These are phyloP conservation scores for Fraxinus floribunda DNA, from an alignment of 305 asterid genomes.

Conservation along the genomic window DNA sequence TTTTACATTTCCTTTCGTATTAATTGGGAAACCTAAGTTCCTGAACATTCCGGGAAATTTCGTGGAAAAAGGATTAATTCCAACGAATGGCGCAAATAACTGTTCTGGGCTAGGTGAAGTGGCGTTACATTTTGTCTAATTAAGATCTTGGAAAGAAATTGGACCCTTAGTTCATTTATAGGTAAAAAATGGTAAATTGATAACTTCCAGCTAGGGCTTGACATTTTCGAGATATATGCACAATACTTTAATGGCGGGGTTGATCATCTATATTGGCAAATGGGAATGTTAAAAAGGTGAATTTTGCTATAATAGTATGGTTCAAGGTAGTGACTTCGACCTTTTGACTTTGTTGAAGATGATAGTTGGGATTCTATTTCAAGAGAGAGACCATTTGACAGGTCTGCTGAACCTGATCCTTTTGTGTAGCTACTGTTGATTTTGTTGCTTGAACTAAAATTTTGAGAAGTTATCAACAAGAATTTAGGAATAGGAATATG, in stretches of 20 bases:
- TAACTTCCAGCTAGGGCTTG: too few relatives aligned
- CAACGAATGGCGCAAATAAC: neutral
- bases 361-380: neutral
- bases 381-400: neutral
- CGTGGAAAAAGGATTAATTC: neutral
- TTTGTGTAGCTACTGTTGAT: neutral
- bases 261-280: neutral
- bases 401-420: neutral
- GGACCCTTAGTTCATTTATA: too few relatives aligned
- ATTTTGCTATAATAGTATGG: constrained; percentile 3
- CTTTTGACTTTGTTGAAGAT: constrained; percentile 7
- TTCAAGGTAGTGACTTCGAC: neutral
- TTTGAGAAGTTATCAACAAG: neutral
- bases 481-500: neutral
- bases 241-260: neutral
- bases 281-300: constrained; percentile 11
- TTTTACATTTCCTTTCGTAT: neutral
- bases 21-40: neutral
- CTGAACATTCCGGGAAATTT: neutral
- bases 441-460: neutral
- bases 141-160: too few relatives aligned
- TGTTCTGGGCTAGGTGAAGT: too few relatives aligned
- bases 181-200: too few relatives aligned
- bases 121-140: neutral
- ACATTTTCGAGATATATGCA: too few relatives aligned